Evolutionary conservation across 2,329 filamentous ascomycete genomes (phyloP).

Genomic region (Arthroderma sp.): DNA sequence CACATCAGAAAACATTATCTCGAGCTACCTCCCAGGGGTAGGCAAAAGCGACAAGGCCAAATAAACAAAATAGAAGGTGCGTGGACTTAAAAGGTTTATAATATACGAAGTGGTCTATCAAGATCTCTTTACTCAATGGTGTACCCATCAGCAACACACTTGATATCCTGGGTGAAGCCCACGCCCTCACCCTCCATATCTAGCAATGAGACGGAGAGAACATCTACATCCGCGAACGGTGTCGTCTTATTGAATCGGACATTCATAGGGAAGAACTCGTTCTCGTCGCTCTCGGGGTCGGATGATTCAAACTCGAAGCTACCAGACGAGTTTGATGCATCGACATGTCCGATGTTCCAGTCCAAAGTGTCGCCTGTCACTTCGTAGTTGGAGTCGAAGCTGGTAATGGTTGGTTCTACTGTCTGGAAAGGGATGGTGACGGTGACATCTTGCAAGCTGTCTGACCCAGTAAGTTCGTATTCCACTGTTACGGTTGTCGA

Average conservation of each 20-base stretch:
- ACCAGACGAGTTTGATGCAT: slow-evolving; percentile 68
- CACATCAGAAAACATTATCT: background rate
- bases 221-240: slow-evolving; percentile 86
- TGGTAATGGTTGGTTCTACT: slow-evolving; percentile 76
- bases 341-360: slow-evolving; percentile 81
- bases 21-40: background rate
- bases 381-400: slow-evolving; percentile 88
- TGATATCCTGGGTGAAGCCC: slow-evolving; percentile 36
- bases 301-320: slow-evolving; percentile 93
- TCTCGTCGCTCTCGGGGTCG: slow-evolving; percentile 70
- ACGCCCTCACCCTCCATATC: slow-evolving; percentile 36
- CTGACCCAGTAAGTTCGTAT: slow-evolving; percentile 78
- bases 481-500: slow-evolving; percentile 87
- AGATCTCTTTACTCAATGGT: slow-evolving; percentile 29
- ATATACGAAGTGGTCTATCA: background rate
- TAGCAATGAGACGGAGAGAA: slow-evolving; percentile 38
- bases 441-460: slow-evolving; percentile 68
- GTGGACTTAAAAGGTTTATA: background rate
- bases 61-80: background rate
- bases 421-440: slow-evolving; percentile 79
- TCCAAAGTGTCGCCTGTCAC: slow-evolving; percentile 85
- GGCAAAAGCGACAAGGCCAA: background rate
- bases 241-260: slow-evolving; percentile 75
- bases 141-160: slow-evolving; percentile 35
- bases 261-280: slow-evolving; percentile 96